Evolutionary conservation across 352 stramenopile genomes (phyloP).

Genomic region (Phytophthora brassicae): DNA sequence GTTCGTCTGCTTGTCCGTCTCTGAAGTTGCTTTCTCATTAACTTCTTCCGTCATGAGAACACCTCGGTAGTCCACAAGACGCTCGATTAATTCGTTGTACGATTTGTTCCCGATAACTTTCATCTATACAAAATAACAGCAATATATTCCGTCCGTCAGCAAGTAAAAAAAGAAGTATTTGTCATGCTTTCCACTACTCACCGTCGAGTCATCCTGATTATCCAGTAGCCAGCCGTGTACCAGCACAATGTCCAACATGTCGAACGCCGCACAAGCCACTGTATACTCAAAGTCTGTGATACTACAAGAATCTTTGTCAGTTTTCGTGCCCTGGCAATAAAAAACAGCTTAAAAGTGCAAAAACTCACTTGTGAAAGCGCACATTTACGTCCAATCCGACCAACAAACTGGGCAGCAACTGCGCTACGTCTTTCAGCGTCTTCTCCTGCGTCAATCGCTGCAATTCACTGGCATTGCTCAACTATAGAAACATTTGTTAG

Average conservation of each 20-base stretch:
- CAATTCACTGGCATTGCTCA: slow-evolving; percentile 52
- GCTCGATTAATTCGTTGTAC: slow-evolving; percentile 98
- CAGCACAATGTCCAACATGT: slow-evolving; percentile 94
- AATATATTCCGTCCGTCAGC: no score
- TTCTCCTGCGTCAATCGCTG: slow-evolving; percentile 76
- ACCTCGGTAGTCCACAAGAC: slow-evolving; percentile 88
- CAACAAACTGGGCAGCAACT: slow-evolving; percentile 92
- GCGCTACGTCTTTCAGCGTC: slow-evolving; percentile 88
- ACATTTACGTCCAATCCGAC: slow-evolving; percentile 98
- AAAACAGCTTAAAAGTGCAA: no score
- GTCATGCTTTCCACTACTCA: no score
- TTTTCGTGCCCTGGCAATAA: no score
- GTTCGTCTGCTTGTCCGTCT: slow-evolving; percentile 12
- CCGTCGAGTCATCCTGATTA: slow-evolving; percentile 84
- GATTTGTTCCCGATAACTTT: slow-evolving; percentile 89
- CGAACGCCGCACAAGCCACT: slow-evolving; percentile 92
- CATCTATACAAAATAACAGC: slow-evolving; percentile 34
- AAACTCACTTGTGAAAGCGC: slow-evolving; percentile 90
- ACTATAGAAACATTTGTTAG: no score
- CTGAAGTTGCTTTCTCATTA: slow-evolving; percentile 12
- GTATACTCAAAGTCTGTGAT: slow-evolving; percentile 96
- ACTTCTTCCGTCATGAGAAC: slow-evolving; percentile 64
- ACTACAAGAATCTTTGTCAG: slow-evolving; percentile 17
- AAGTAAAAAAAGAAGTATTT: no score
- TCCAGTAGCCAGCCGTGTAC: slow-evolving; percentile 98